Evolutionary conservation across 768 basidiomycete species (phyloP).

Genomic region (Mycena capillaripes): DNA sequence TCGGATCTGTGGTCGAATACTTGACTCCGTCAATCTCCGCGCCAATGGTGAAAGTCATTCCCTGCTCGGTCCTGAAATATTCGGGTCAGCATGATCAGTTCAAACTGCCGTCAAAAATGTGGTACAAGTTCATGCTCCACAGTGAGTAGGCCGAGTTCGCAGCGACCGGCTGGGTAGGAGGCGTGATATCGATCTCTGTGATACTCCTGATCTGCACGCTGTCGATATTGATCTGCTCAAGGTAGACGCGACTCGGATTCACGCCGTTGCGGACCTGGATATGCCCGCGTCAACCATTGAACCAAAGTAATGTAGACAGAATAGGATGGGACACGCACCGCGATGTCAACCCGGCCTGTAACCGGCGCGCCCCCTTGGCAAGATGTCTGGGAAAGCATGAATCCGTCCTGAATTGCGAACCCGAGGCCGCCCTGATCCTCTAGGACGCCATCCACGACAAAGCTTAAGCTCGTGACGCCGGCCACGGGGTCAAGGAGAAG

Average conservation of each 20-base stretch:
- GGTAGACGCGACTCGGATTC: constrained; percentile 4
- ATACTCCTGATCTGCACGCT: background rate
- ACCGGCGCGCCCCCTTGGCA: background rate
- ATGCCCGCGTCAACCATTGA: background rate
- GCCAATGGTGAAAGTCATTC: background rate
- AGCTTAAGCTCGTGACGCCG: constrained; percentile 9
- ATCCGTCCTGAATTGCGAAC: constrained; percentile 18
- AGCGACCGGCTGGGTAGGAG: background rate
- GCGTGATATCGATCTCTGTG: constrained; percentile 5
- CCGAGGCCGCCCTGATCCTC: constrained; percentile 9
- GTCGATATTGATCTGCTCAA: background rate
- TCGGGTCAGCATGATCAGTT: constrained; percentile 10
- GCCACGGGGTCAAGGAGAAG: background rate
- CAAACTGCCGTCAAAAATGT: constrained; percentile 6
- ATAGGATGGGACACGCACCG: background rate
- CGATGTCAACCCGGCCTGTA: constrained; percentile 12
- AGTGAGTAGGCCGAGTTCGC: background rate
- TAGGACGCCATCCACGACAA: constrained; percentile 1
- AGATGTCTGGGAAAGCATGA: constrained; percentile 4
- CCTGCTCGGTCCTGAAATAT: constrained; percentile 13
- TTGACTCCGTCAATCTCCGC: constrained; percentile 23
- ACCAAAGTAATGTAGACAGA: background rate
- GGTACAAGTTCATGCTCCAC: constrained; percentile 19
- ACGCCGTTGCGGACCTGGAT: constrained; percentile 20
- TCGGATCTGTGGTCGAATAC: constrained; percentile 12